These are phyloP conservation scores for Scedosporium apiospermum DNA, from an alignment of 2,329 filamentous ascomycete genomes.

Conservation along the genomic window DNA sequence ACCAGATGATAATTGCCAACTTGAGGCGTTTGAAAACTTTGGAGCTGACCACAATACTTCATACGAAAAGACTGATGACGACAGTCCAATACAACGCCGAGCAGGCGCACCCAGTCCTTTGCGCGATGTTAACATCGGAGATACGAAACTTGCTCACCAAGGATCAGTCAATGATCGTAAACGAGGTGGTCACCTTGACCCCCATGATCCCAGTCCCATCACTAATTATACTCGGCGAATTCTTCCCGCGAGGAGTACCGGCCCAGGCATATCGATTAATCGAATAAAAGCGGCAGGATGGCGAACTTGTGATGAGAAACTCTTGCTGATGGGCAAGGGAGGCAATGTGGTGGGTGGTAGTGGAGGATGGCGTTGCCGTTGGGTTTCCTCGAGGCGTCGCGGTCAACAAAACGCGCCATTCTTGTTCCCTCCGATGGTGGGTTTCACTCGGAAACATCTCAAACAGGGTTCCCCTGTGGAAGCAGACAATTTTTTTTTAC, in stretches of 20 bases:
- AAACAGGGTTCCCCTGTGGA: not conserved
- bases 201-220: not conserved
- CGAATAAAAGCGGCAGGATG: not conserved
- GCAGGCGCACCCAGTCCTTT: too few species aligned
- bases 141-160: not conserved
- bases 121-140: not conserved
- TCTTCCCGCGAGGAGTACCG: not conserved
- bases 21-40: too few species aligned
- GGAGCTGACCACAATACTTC: too few species aligned
- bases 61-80: not conserved
- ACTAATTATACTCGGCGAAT: not conserved
- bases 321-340: not conserved
- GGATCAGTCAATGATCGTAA: not conserved
- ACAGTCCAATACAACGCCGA: not conserved
- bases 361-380: not conserved
- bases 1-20: not conserved
- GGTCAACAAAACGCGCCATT: not conserved
- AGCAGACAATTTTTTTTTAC: not conserved
- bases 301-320: not conserved
- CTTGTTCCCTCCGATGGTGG: not conserved
- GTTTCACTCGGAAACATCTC: not conserved
- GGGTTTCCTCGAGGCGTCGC: not conserved
- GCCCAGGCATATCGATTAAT: not conserved
- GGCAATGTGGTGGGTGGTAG: not conserved
- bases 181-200: not conserved